Conservation (phyloP, 179 eudicot species). For the Patellifolia procumbens region DNA sequence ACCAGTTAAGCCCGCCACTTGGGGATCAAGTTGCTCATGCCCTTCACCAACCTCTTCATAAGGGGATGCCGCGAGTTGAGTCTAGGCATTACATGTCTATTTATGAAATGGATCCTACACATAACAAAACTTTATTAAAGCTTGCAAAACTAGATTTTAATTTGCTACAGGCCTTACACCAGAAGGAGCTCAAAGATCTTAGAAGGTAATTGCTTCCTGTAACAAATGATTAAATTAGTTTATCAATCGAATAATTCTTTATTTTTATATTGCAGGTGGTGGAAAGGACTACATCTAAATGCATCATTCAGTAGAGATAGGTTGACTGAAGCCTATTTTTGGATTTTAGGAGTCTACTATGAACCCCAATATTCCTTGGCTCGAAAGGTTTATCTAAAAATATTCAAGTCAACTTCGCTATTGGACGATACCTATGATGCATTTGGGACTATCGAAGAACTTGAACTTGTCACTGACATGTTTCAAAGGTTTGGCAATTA, state of each 20-base stretch:
- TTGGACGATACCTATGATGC: constrained; percentile 38
- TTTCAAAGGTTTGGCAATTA: constrained; percentile 32
- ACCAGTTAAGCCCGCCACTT: constrained; percentile 12
- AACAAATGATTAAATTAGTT: too few species aligned
- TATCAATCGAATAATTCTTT: too few species aligned
- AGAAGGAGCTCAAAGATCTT: constrained; percentile 41
- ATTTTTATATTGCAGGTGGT: constrained; percentile 26
- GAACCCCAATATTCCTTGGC: constrained; percentile 27
- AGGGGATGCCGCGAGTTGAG: constrained; percentile 39
- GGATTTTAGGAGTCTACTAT: constrained; percentile 30
- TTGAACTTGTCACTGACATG: constrained; percentile 39
- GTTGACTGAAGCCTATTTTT: constrained; percentile 27
- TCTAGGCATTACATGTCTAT: constrained; percentile 39
- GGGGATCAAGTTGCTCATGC: constrained; percentile 33
- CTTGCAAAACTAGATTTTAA: constrained; percentile 56
- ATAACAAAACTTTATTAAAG: constrained; percentile 30
- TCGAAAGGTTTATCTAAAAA: constrained; percentile 27
- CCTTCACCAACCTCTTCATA: constrained; percentile 33
- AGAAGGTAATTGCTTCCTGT: constrained; percentile 31
- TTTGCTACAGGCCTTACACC: constrained; percentile 43
- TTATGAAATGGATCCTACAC: constrained; percentile 34
- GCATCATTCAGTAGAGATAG: constrained; percentile 31
- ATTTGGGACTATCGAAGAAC: constrained; percentile 50
- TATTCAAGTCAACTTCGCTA: constrained; percentile 23
- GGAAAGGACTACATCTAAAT: constrained; percentile 33